Evolutionary conservation across 2,329 filamentous ascomycete genomes (phyloP), one percentile per base, ranked within the genome.

Genomic region (Intubia oerlemansii): DNA sequence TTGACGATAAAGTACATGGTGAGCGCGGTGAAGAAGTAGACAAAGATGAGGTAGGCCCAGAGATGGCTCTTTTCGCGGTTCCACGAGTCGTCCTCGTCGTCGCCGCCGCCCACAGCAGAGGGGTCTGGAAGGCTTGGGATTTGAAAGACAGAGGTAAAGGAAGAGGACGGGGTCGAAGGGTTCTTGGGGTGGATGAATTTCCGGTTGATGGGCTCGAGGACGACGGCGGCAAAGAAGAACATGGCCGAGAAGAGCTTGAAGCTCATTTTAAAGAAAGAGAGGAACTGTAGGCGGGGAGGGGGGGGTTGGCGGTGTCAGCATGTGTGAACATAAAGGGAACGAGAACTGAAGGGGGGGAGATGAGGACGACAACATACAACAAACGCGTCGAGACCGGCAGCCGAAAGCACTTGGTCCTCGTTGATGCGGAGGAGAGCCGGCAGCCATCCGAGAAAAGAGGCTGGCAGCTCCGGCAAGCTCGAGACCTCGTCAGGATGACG

Each of bases 221-320:
- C 66, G 11, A 66, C 59, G 20, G 77, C 57, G 17, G 84, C 75
- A 43, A 95, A 81, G 48, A 92, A 68, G 32, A 88, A 66, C 41
- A 90, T 76, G 29, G 77, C 55, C 11, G 66, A 55, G 28, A 95
- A 72, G 40, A 93, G 76, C 36, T 76, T 79, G 38, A 82, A 78
- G 10, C 85, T 75, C 69, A 95, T 88, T 47, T 84, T 90, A 60
- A 93, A 95, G 52, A 98, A 98, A 11, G 75, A 67, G 10, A 98
- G 60, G 45, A 98, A 93, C n/a, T n/a, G n/a, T n/a, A n/a, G n/a
- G n/a, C n/a, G n/a, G n/a, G n/a, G n/a, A n/a, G n/a, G n/a, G n/a
- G n/a, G n/a, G n/a, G n/a, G n/a, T n/a, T n/a, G n/a, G n/a, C n/a
- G n/a, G n/a, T n/a, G n/a, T n/a, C n/a, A n/a, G n/a, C n/a, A n/a